Evolutionary conservation across 148 eudicot genomes (phyloP).

Genomic region (Polygonum maritimum): DNA sequence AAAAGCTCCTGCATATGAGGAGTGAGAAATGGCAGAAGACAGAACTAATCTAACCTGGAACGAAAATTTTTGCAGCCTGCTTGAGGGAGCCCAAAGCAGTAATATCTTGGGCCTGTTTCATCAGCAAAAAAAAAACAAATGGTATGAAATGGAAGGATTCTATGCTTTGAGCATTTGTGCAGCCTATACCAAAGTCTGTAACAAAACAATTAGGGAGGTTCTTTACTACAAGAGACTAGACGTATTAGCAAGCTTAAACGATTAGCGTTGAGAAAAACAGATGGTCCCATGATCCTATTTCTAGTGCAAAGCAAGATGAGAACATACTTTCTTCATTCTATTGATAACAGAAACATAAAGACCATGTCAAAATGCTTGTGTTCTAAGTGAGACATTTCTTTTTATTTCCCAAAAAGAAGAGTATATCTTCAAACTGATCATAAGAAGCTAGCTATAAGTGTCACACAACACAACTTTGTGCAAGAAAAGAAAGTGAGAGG

Average conservation of each 20-base stretch:
- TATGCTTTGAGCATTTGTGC: neutral
- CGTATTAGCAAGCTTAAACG: neutral
- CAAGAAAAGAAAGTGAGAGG: neutral
- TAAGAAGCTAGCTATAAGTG: neutral
- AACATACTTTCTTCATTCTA: neutral
- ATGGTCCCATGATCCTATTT: neutral
- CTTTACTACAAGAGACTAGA: neutral
- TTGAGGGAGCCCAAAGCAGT: slow-evolving; percentile 74
- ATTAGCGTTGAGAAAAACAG: neutral
- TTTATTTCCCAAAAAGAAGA: neutral
- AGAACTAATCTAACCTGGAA: slow-evolving; percentile 54
- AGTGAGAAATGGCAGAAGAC: neutral
- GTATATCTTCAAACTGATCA: neutral
- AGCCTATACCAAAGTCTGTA: neutral
- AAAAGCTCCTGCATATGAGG: neutral
- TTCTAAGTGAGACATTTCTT: neutral
- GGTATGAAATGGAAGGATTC: neutral
- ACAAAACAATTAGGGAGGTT: neutral
- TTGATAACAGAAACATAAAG: neutral
- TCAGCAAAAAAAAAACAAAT: neutral
- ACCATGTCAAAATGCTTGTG: neutral
- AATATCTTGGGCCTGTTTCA: slow-evolving; percentile 75
- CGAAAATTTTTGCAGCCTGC: slow-evolving; percentile 77
- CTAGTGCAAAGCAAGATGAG: neutral
- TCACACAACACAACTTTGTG: neutral